A percentile compares a stretch with the other conserved stretches of the same genome.
Evolutionary conservation across 108 stramenopile genomes (phyloP).

Genomic region (Skeletonema menzelii): DNA sequence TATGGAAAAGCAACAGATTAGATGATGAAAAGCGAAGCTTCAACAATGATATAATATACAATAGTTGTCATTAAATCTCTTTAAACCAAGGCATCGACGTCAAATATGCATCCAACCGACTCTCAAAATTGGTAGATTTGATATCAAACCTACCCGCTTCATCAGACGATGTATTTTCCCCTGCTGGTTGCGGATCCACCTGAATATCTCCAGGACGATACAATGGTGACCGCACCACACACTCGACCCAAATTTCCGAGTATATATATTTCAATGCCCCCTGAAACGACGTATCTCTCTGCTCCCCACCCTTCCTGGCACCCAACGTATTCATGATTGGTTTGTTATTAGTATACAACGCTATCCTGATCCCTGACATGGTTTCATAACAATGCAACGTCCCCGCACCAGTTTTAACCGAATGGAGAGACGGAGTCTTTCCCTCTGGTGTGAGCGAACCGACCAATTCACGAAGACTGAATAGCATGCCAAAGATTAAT

Average conservation of each 20-base stretch:
- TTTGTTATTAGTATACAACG: constrained; percentile 75
- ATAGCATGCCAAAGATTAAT: constrained; percentile 90
- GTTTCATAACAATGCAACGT: constrained; percentile 87
- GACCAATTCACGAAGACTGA: constrained; percentile 78
- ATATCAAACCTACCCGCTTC: constrained; percentile 50
- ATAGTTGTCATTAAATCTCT: constrained; percentile 6
- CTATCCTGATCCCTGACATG: constrained; percentile 78
- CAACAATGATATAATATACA: neutral
- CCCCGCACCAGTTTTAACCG: constrained; percentile 79
- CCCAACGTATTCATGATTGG: constrained; percentile 39
- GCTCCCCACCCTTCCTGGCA: constrained; percentile 28
- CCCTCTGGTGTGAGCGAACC: constrained; percentile 72
- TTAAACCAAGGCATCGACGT: constrained; percentile 83
- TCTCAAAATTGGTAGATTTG: constrained; percentile 80
- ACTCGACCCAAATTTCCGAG: constrained; percentile 85
- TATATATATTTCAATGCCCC: constrained; percentile 78
- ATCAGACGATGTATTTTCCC: constrained; percentile 11
- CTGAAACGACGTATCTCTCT: constrained; percentile 58
- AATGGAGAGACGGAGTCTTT: constrained; percentile 52
- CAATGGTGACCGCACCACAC: constrained; percentile 80
- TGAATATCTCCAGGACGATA: constrained; percentile 64
- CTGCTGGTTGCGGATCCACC: constrained; percentile 20
- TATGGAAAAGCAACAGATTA: constrained; percentile 49
- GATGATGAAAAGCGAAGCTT: neutral
- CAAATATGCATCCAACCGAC: constrained; percentile 70